Conservation (phyloP, 495 filamentous ascomycete species). For the Tuber indicum region DNA sequence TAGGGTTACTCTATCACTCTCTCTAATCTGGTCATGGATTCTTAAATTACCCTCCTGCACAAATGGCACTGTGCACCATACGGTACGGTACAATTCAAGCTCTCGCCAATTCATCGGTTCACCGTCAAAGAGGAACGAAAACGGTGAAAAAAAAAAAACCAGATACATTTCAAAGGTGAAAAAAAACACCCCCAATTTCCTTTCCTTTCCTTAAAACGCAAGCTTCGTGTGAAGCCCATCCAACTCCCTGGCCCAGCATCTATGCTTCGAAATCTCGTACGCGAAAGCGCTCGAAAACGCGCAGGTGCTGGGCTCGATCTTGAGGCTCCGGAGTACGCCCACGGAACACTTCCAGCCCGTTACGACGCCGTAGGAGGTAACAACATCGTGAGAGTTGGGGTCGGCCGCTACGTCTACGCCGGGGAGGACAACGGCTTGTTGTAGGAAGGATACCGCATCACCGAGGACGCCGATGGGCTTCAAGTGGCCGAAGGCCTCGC, state of each 20-base stretch:
- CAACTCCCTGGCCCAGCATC: conserved; percentile 40
- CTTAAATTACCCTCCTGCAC: background rate
- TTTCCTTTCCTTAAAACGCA: conserved; percentile 34
- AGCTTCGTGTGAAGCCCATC: conserved; percentile 36
- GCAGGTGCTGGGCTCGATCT: conserved; percentile 55
- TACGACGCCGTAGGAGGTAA: conserved; percentile 65
- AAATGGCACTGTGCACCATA: background rate
- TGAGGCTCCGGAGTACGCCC: conserved; percentile 51
- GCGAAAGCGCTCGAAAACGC: conserved; percentile 32
- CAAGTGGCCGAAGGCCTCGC: conserved; percentile 81
- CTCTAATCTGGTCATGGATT: no score
- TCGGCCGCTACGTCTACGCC: conserved; percentile 33
- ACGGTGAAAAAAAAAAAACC: background rate
- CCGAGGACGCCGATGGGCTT: conserved; percentile 80
- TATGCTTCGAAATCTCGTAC: conserved; percentile 37
- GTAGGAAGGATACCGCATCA: conserved; percentile 59
- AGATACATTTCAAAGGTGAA: background rate
- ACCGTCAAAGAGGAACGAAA: background rate
- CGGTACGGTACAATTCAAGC: background rate
- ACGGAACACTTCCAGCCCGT: conserved; percentile 51
- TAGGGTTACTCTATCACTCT: no score
- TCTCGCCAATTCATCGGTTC: background rate
- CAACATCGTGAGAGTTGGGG: conserved; percentile 47
- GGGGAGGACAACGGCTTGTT: conserved; percentile 36
- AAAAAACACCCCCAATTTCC: background rate